Percentiles rank a stretch among this genome's conserved stretches.
Conservation (phyloP, 768 basidiomycete genomes). For the Lepiota brunneoincarnata region DNA sequence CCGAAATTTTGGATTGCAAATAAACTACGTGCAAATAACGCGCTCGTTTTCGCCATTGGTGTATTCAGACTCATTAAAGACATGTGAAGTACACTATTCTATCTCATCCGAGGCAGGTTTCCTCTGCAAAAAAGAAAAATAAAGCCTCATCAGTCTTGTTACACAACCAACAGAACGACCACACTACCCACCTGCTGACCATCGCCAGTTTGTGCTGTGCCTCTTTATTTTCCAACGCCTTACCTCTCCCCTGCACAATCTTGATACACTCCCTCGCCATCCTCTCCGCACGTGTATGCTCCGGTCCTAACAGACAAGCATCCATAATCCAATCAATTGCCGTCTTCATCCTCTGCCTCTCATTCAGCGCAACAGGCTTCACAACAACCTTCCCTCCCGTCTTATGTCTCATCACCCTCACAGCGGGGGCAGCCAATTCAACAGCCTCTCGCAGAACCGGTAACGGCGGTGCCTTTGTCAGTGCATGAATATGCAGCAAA, state of each 20-base stretch:
- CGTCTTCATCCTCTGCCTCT: conserved; percentile 72
- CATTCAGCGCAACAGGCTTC: conserved; percentile 70
- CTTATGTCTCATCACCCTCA: conserved; percentile 57
- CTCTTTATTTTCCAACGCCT: conserved; percentile 58
- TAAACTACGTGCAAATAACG: conserved; percentile 11
- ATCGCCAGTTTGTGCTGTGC: conserved; percentile 67
- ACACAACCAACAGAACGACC: background rate
- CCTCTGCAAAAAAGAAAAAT: conserved; percentile 7
- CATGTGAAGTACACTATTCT: background rate
- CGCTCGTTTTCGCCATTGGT: conserved; percentile 13
- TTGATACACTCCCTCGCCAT: conserved; percentile 78
- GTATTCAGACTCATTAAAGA: background rate
- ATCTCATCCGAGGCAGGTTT: conserved; percentile 9
- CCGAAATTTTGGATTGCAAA: conserved; percentile 7
- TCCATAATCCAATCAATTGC: conserved; percentile 74
- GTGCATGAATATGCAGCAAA: conserved; percentile 68
- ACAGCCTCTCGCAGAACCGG: conserved; percentile 79
- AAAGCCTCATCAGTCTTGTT: background rate
- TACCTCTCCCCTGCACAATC: conserved; percentile 61
- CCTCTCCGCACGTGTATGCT: conserved; percentile 60
- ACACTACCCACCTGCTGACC: conserved; percentile 64
- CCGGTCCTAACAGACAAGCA: conserved; percentile 54
- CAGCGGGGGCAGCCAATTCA: conserved; percentile 63
- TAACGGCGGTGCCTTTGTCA: conserved; percentile 76
- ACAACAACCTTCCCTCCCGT: conserved; percentile 62